Evolutionary conservation across 1,284 basidiomycete species (phyloP).

Genomic region (Boletus chippewaensis): DNA sequence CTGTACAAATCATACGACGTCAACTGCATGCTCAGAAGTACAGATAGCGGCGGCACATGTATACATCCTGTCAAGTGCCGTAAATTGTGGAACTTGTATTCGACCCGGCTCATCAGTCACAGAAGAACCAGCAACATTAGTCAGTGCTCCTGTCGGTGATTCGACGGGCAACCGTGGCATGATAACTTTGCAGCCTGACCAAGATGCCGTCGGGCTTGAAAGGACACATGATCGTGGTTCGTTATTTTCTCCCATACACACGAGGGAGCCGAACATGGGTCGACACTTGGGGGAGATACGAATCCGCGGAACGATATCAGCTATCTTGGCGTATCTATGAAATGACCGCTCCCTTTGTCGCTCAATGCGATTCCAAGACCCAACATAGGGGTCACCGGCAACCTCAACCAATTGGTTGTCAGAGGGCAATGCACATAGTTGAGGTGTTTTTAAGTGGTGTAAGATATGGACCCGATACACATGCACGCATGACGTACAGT

Average conservation of each 20-base stretch:
- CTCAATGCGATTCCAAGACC: not conserved
- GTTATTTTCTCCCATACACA: slow-evolving; percentile 3
- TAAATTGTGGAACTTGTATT: slow-evolving; percentile 13
- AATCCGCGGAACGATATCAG: slow-evolving; percentile 4
- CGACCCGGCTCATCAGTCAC: slow-evolving; percentile 5
- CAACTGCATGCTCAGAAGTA: not conserved
- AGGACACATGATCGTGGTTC: slow-evolving; percentile 5
- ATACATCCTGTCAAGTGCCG: slow-evolving; percentile 15
- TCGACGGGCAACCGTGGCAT: not conserved
- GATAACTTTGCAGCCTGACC: not conserved
- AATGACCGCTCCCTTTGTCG: not conserved
- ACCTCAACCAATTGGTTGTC: not conserved
- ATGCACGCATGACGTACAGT: slow-evolving; percentile 15
- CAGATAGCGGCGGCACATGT: not conserved
- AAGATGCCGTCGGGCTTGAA: not conserved
- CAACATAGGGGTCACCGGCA: not conserved
- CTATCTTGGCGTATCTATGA: not conserved
- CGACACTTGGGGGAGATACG: slow-evolving; percentile 5
- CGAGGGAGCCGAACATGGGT: slow-evolving; percentile 5
- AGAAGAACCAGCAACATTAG: slow-evolving; percentile 15
- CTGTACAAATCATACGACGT: not conserved
- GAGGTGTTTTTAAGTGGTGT: not conserved
- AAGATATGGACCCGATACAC: not conserved
- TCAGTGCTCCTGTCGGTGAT: slow-evolving; percentile 13
- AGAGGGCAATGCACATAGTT: not conserved